phyloP scores from a whole-genome alignment of 2,329 filamentous ascomycete species.

The Penicillium frequentans region DNA sequence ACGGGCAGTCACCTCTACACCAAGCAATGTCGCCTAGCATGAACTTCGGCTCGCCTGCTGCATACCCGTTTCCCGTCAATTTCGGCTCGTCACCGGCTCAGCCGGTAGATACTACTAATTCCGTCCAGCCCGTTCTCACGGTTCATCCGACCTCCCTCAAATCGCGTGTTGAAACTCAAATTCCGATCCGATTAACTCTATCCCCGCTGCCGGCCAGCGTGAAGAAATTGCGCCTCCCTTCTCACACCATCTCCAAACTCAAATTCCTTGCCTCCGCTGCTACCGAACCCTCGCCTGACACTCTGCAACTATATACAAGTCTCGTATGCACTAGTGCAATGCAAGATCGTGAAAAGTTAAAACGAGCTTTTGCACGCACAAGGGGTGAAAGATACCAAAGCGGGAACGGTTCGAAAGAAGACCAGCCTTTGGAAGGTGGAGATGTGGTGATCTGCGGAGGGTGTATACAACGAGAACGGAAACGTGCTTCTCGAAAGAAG shows the following conservation, averaged over 20 bases:
- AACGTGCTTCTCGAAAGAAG: constrained; percentile 89
- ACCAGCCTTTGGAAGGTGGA: constrained; percentile 81
- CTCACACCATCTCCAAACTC: constrained; percentile 89
- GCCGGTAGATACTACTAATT: constrained; percentile 30
- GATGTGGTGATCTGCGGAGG: constrained; percentile 87
- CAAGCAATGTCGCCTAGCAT: constrained; percentile 38
- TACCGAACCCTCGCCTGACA: constrained; percentile 67
- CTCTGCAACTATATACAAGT: constrained; percentile 74
- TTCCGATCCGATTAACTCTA: constrained; percentile 79
- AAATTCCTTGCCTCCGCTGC: constrained; percentile 79
- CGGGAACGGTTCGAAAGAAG: constrained; percentile 55
- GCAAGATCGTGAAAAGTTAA: constrained; percentile 65
- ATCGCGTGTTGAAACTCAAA: constrained; percentile 94
- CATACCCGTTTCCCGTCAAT: background rate
- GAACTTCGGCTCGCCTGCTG: constrained; percentile 27
- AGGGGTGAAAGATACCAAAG: constrained; percentile 42
- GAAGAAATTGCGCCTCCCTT: constrained; percentile 80
- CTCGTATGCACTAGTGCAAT: constrained; percentile 93
- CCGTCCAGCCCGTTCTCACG: constrained; percentile 49
- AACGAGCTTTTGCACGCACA: constrained; percentile 66
- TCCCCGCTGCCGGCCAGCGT: constrained; percentile 73
- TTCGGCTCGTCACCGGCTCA: constrained; percentile 23
- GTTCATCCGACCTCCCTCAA: constrained; percentile 72
- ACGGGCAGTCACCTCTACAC: constrained; percentile 43
- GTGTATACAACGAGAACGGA: constrained; percentile 90